Conservation (phyloP, 345 rosid species). For the Aurinia saxatilis region DNA sequence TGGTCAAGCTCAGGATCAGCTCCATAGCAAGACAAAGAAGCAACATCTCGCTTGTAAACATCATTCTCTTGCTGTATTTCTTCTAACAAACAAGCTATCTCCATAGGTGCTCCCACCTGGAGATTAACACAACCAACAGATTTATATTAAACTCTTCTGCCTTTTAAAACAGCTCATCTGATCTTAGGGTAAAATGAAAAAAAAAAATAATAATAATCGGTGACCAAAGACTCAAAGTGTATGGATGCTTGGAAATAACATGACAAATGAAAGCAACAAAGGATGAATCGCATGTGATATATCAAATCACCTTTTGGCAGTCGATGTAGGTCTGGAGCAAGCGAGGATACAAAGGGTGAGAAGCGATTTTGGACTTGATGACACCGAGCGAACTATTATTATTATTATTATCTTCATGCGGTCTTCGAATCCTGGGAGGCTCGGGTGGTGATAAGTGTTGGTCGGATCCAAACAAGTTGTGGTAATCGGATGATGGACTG, state of each 20-base stretch:
- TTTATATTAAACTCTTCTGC: too few relatives aligned
- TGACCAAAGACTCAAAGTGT: too few relatives aligned
- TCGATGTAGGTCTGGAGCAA: conserved; percentile 80
- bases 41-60: conserved; percentile 32
- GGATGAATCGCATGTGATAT: too few relatives aligned
- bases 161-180: too few relatives aligned
- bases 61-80: conserved; percentile 50
- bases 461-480: conserved; percentile 48
- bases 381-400: conserved; percentile 30
- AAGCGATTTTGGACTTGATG: conserved; percentile 73
- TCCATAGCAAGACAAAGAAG: conserved; percentile 43
- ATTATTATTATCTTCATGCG: conserved; percentile 29
- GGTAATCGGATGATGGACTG: conserved; percentile 42
- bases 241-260: too few relatives aligned
- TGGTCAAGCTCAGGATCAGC: conserved; percentile 90
- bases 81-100: conserved; percentile 50
- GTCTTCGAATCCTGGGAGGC: conserved; percentile 30
- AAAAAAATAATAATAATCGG: too few relatives aligned
- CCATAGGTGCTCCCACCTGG: conserved; percentile 82
- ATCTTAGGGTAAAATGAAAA: too few relatives aligned
- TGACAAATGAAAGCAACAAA: too few relatives aligned
- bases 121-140: too few relatives aligned
- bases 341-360: conserved; percentile 80
- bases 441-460: conserved; percentile 44
- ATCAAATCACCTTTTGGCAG: conserved; percentile 92